Conservation (phyloP, 345 rosid genomes). For the Barbarea vulgaris region DNA sequence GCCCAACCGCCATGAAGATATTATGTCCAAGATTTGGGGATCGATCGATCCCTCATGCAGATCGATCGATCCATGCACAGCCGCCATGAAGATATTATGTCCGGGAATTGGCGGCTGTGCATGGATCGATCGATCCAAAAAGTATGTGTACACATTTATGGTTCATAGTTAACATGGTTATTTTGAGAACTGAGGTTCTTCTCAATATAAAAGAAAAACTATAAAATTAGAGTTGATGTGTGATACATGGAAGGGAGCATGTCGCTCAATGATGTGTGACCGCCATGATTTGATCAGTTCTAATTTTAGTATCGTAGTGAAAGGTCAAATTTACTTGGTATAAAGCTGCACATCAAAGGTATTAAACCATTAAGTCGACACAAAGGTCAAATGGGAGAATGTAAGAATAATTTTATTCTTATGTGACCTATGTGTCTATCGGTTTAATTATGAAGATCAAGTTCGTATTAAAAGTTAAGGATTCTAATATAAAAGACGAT, state of each 20-base stretch:
- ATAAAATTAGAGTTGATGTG: not conserved
- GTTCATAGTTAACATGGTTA: not conserved
- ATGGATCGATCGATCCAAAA: no score
- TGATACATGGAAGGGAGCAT: not conserved
- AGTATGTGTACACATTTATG: not conserved
- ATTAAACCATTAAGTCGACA: not conserved
- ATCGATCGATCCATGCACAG: no score
- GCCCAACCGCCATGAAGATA: no score
- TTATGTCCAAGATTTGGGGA: no score
- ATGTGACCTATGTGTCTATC: not conserved
- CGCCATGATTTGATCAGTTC: not conserved
- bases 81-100: no score
- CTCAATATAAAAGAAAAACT: not conserved
- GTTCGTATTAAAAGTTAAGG: not conserved
- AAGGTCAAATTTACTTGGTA: not conserved
- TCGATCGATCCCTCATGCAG: no score
- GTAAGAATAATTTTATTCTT: not conserved
- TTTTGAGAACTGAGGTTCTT: not conserved
- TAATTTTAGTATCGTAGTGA: not conserved
- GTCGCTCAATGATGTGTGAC: no score
- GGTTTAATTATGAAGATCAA: not conserved
- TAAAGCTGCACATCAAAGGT: not conserved
- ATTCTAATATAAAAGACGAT: no score
- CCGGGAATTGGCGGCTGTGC: no score
- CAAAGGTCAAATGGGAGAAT: not conserved